Evolutionary conservation across 2,329 filamentous ascomycete genomes (phyloP).

Genomic region (Ophioceras dolichostomum): DNA sequence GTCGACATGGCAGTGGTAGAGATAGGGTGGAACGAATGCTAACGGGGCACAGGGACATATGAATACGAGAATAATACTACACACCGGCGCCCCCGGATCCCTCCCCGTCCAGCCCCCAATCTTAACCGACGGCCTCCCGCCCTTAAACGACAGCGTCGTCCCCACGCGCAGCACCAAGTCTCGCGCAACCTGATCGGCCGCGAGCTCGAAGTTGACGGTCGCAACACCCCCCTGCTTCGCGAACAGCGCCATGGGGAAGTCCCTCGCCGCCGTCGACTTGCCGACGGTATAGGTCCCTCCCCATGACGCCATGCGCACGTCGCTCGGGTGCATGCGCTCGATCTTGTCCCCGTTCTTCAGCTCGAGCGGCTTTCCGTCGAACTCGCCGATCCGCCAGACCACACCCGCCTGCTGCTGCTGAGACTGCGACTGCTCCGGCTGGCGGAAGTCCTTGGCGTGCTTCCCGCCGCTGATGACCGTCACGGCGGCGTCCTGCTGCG

Average conservation of each 20-base stretch:
- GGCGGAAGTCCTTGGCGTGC: slow-evolving; percentile 33
- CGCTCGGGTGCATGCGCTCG: slow-evolving; percentile 44
- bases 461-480: slow-evolving; percentile 34
- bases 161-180: slow-evolving; percentile 40
- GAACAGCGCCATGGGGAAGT: slow-evolving; percentile 47
- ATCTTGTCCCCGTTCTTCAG: slow-evolving; percentile 47
- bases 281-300: slow-evolving; percentile 40
- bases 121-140: slow-evolving; percentile 35
- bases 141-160: slow-evolving; percentile 43
- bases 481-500: slow-evolving; percentile 29
- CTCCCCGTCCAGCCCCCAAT: slow-evolving; percentile 18
- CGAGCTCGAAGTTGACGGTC: slow-evolving; percentile 37
- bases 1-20: no score
- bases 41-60: no score
- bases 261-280: slow-evolving; percentile 25
- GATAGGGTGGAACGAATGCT: no score
- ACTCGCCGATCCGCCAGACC: slow-evolving; percentile 47
- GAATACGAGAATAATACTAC: slow-evolving; percentile 29
- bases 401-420: slow-evolving; percentile 33
- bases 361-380: slow-evolving; percentile 42
- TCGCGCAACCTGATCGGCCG: slow-evolving; percentile 24
- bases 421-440: slow-evolving; percentile 30
- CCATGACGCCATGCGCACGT: slow-evolving; percentile 41
- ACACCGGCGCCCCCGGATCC: slow-evolving; percentile 16
- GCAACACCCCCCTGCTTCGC: slow-evolving; percentile 31